Evolutionary conservation across 495 filamentous ascomycete genomes (phyloP).

Genomic region (Echria macrotheca): DNA sequence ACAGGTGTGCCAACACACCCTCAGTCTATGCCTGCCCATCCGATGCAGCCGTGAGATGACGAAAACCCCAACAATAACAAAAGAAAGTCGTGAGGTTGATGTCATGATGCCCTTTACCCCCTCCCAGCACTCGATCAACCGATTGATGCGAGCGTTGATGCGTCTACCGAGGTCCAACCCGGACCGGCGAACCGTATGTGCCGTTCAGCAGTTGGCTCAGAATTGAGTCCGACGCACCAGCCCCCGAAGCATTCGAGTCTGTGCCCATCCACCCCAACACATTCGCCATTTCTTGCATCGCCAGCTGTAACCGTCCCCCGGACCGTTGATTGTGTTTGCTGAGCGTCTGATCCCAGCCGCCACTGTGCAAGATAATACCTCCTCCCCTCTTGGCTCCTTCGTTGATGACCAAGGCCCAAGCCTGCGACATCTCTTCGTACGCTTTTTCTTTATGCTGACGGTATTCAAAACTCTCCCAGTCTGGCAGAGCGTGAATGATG

Average conservation of each 20-base stretch:
- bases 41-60: background rate
- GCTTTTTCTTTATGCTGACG: conserved; percentile 88
- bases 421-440: conserved; percentile 90
- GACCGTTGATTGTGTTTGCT: conserved; percentile 84
- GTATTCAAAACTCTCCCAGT: conserved; percentile 79
- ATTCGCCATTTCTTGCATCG: conserved; percentile 67
- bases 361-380: conserved; percentile 85
- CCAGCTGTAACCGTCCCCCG: conserved; percentile 74
- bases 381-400: conserved; percentile 89
- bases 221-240: conserved; percentile 54
- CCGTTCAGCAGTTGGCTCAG: conserved; percentile 75
- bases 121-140: too few relatives aligned
- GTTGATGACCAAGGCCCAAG: conserved; percentile 87
- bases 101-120: background rate
- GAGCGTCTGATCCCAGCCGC: conserved; percentile 87
- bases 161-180: conserved; percentile 64
- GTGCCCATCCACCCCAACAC: conserved; percentile 74
- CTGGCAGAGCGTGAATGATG: conserved; percentile 79
- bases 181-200: conserved; percentile 69
- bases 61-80: background rate
- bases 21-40: conserved; percentile 18
- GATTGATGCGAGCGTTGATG: too few relatives aligned
- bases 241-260: conserved; percentile 29
- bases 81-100: conserved; percentile 1
- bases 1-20: background rate